Percentiles rank a stretch among this genome's conserved stretches.
Conservation (phyloP, 176 grass and related monocot species). For the Avena eriantha region DNA sequence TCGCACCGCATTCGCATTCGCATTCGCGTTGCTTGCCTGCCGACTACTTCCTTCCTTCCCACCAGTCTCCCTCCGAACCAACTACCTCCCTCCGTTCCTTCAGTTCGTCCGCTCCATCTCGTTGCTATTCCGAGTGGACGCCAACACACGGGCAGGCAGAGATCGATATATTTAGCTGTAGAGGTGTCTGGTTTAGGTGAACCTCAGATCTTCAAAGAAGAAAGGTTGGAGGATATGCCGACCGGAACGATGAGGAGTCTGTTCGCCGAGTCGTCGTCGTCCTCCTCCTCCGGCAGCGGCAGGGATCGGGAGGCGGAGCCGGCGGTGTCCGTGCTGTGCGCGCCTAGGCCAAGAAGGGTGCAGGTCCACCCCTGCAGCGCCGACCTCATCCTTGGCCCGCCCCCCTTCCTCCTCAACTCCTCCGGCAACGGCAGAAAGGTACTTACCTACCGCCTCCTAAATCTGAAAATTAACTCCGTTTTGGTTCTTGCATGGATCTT, state of each 20-base stretch:
- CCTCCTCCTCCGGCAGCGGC: conserved; percentile 20
- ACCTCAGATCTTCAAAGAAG: background rate
- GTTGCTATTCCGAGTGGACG: background rate
- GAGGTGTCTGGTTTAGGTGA: background rate
- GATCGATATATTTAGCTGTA: background rate
- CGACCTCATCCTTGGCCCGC: conserved; percentile 61
- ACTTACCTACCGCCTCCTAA: background rate
- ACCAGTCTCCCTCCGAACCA: background rate
- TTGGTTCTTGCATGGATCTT: background rate
- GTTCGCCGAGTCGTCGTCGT: conserved; percentile 35
- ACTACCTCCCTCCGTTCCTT: conserved; percentile 19
- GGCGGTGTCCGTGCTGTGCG: conserved; percentile 49
- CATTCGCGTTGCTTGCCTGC: background rate
- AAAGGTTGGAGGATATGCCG: conserved; percentile 29
- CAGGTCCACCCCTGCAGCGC: conserved; percentile 53
- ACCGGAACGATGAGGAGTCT: conserved; percentile 36
- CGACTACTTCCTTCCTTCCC: background rate
- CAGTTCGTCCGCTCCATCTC: conserved; percentile 39
- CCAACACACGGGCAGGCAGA: background rate
- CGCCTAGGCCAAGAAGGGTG: conserved; percentile 45
- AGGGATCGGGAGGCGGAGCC: conserved; percentile 36
- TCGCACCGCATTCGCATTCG: conserved; percentile 26
- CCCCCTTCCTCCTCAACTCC: conserved; percentile 34
- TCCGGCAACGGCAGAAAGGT: conserved; percentile 38
- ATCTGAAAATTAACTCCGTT: background rate